phyloP scores from a whole-genome alignment of 2,329 filamentous ascomycete genomes.

The Calonectria fujianensis region DNA sequence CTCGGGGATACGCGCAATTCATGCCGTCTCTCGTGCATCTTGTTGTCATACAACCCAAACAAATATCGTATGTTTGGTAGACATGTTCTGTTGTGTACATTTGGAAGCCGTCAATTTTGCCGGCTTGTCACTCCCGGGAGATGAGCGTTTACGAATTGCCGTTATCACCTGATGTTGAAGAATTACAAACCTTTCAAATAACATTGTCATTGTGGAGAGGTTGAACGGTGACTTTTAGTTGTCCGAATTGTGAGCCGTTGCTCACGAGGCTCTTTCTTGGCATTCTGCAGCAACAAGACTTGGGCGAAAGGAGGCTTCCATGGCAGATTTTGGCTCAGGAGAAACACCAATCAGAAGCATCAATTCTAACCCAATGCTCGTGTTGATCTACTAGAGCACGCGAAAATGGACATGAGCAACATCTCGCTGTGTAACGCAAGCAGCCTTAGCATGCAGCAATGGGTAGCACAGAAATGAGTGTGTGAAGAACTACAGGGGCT shows the following conservation, averaged over 20 bases:
- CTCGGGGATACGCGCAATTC: slow-evolving; percentile 48
- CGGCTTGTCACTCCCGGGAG: slow-evolving; percentile 22
- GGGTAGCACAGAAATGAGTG: slow-evolving; percentile 18
- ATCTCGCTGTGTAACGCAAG: slow-evolving; percentile 47
- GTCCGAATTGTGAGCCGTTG: background rate
- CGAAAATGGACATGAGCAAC: slow-evolving; percentile 42
- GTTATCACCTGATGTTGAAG: background rate
- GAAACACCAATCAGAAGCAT: background rate
- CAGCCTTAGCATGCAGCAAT: slow-evolving; percentile 24
- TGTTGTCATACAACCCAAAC: slow-evolving; percentile 40
- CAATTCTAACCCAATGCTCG: slow-evolving; percentile 34
- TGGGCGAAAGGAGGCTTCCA: background rate
- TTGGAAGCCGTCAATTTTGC: slow-evolving; percentile 25
- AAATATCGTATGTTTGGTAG: slow-evolving; percentile 35
- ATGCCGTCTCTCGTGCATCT: slow-evolving; percentile 42
- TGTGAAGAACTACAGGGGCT: slow-evolving; percentile 24
- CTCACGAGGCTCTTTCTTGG: background rate
- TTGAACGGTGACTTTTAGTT: background rate
- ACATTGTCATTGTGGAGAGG: background rate
- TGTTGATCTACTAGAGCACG: slow-evolving; percentile 35
- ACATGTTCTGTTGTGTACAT: slow-evolving; percentile 33
- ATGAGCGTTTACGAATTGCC: slow-evolving; percentile 16
- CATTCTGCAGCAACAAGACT: background rate
- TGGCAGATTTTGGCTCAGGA: background rate
- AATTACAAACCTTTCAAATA: background rate